Percentiles rank a stretch among this genome's conserved stretches.
phyloP scores from a whole-genome alignment of 2,329 filamentous ascomycete genomes.

The Periconia sp. region DNA sequence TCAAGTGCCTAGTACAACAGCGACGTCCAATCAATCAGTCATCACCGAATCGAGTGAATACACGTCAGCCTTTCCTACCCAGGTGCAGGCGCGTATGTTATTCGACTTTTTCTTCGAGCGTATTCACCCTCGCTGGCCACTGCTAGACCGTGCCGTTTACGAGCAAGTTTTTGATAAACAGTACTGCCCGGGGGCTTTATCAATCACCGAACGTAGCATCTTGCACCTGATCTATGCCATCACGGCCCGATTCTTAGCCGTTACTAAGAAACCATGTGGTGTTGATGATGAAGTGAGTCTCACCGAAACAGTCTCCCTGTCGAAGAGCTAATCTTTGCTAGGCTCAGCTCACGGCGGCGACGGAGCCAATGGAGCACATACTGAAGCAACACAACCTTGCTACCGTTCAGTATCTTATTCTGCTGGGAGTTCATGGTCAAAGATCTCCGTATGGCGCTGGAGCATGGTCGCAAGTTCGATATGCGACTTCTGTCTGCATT shows the following conservation, averaged over 20 bases:
- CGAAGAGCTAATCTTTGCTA: neutral
- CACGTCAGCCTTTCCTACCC: constrained; percentile 6
- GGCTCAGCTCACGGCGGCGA: constrained; percentile 23
- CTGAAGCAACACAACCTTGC: constrained; percentile 26
- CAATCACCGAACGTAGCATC: constrained; percentile 23
- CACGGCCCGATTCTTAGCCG: constrained; percentile 24
- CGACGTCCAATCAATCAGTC: neutral
- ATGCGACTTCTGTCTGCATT: constrained; percentile 28
- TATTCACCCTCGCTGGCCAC: constrained; percentile 28
- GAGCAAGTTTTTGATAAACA: constrained; percentile 23
- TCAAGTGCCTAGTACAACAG: neutral
- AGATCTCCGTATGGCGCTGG: constrained; percentile 30
- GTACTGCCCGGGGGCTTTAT: constrained; percentile 17
- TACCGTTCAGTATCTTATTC: constrained; percentile 27
- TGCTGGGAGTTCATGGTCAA: constrained; percentile 28
- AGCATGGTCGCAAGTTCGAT: constrained; percentile 30
- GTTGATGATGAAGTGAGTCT: constrained; percentile 23
- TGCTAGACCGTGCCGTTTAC: constrained; percentile 26
- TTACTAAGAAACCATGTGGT: constrained; percentile 27
- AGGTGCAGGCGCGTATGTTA: constrained; percentile 17
- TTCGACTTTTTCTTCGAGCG: constrained; percentile 30
- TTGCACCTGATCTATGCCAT: constrained; percentile 31
- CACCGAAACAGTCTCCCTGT: neutral
- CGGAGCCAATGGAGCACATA: constrained; percentile 26
- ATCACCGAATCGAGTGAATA: neutral